Conservation (phyloP, 108 stramenopile species). For the Discostella stelligeroides region DNA sequence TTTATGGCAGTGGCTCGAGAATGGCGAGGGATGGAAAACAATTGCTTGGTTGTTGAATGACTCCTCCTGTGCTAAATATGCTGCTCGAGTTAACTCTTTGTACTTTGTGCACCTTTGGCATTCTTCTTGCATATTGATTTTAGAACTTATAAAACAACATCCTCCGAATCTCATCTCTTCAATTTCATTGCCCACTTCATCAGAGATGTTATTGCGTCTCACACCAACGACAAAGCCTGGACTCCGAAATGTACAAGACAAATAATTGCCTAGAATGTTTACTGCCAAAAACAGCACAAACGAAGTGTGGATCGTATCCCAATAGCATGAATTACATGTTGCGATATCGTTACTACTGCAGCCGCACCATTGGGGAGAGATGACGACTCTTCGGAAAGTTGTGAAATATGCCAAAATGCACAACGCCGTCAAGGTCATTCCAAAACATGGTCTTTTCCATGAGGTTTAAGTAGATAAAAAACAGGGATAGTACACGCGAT, state of each 20-base stretch:
- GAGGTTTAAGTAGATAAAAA: no score
- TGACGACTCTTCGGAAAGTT: constrained; percentile 30
- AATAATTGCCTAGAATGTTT: constrained; percentile 69
- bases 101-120: constrained; percentile 10
- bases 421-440: constrained; percentile 43
- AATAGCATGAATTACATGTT: constrained; percentile 13
- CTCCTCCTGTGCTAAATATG: no score
- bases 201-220: not conserved
- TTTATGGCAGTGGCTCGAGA: constrained; percentile 59
- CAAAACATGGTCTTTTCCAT: constrained; percentile 33
- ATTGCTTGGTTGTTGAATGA: constrained; percentile 3
- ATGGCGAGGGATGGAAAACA: constrained; percentile 47
- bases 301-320: constrained; percentile 43
- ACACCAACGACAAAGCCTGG: constrained; percentile 63
- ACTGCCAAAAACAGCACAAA: constrained; percentile 55
- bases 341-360: not conserved
- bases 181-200: not conserved
- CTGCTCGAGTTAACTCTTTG: constrained; percentile 9
- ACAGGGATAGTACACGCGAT: no score
- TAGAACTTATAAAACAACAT: constrained; percentile 23
- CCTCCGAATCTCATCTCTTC: constrained; percentile 24
- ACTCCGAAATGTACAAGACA: constrained; percentile 54
- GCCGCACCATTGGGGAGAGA: constrained; percentile 30
- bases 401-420: constrained; percentile 39
- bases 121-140: constrained; percentile 11